Evolutionary conservation across 176 grass and related monocot genomes (phyloP).

Genomic region (Phyllostachys edulis): DNA sequence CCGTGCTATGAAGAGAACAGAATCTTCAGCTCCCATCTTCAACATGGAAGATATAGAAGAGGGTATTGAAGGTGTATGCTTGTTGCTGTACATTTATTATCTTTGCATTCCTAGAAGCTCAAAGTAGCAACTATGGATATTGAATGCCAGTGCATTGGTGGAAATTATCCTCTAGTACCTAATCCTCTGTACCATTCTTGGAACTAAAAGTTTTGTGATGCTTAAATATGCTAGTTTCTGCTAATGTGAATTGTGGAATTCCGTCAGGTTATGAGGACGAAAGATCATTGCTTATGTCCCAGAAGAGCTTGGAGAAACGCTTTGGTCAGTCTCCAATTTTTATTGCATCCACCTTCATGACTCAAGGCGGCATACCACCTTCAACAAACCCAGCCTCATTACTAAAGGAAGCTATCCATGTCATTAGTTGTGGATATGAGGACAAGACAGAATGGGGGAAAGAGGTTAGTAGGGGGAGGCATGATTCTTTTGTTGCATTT

Average conservation of each 20-base stretch:
- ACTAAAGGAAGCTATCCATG: slow-evolving; percentile 86
- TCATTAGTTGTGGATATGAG: slow-evolving; percentile 88
- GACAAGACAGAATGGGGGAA: slow-evolving; percentile 95
- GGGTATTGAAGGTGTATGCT: slow-evolving; percentile 80
- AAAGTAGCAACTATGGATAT: neutral
- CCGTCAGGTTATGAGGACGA: slow-evolving; percentile 88
- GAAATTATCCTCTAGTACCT: neutral
- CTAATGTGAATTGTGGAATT: slow-evolving; percentile 37
- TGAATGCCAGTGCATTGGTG: neutral
- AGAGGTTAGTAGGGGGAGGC: slow-evolving; percentile 51
- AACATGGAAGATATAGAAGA: slow-evolving; percentile 99
- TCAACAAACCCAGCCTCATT: slow-evolving; percentile 73
- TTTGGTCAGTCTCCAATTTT: slow-evolving; percentile 87
- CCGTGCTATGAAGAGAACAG: slow-evolving; percentile 92
- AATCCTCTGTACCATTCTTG: neutral
- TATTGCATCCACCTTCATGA: slow-evolving; percentile 94
- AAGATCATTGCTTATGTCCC: slow-evolving; percentile 92
- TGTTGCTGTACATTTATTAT: neutral
- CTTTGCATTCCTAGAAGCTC: neutral
- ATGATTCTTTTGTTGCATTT: neutral
- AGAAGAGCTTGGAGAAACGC: slow-evolving; percentile 92
- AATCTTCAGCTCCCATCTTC: slow-evolving; percentile 96
- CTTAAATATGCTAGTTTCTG: neutral
- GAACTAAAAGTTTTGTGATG: neutral
- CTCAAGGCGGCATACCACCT: slow-evolving; percentile 84